Evolutionary conservation across 176 grass and related monocot species (phyloP), one percentile per base, ranked within the genome.

Genomic region (Carex scoparia): DNA sequence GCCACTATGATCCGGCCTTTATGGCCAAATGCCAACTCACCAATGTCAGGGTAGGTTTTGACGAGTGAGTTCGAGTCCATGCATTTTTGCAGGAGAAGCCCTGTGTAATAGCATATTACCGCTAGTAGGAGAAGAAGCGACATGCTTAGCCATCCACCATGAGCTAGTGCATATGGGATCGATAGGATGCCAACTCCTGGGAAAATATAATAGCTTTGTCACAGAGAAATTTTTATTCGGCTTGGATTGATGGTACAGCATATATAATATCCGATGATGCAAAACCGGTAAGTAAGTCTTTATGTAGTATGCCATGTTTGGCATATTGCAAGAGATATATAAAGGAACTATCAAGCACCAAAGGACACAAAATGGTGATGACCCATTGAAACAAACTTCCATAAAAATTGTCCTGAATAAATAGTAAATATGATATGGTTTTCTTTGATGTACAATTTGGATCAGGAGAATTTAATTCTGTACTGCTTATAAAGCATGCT

Each of bases 21-120:
- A 79, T 80, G 74, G 15, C 91, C 94, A 62, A 90, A 94, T 56
- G 94, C 94, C 38, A 91, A 81, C 70, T 93, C 89, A 23, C 94
- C 94, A 31, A 97, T 97, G 79, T 97, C 94, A 72, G 94, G 91
- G 78, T 97, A 97, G 19, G 91, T 97, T 87, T 91, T 90, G 59
- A 97, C 89, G 54, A 90, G 71, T 5, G 86, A 87, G 76, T 90
- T 93, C 0, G 94, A 97, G 32, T 97, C 91, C 55, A 97, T 93
- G 61, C 94, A 97, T 82, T 89, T 85, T 69, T 93, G 94, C 15
- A 97, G 81, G 37, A 97, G 91, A 61, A 97, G 65, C 56, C 94
- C 94, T 51, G 94, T 97, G 33, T 93, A 97, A 83, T 89, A 97
- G 86, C 91, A 97, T 74, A 91, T 88, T 10, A 87, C 13, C 5